Base-by-base conservation (phyloP, 352 stramenopile genomes). In the Globisporangium emineosum region DNA sequence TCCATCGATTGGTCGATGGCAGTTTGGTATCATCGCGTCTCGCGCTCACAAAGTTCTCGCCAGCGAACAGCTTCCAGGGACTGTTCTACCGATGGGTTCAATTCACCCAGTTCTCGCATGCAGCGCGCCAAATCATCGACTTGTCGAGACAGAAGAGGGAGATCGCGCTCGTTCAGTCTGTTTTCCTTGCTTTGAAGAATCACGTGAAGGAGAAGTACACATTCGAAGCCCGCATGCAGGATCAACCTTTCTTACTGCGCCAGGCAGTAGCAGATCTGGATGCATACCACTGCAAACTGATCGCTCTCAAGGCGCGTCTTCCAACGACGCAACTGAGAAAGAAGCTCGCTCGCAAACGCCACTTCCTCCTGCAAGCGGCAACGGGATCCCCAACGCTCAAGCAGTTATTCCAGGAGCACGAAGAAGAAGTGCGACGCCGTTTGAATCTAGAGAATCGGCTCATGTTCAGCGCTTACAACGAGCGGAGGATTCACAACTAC, bases 371-470 rank as follows among this genome's bases (percentile, higher is more conserved):
- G 49, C 62, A 82, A 13, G 65, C 68, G 0, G 77, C 77, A 0
- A 84, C 70, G 3, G 78, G 76, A 1, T 78, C 77, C 0, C 85
- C 85, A 29, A 91, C 85, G 12, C 72, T 93, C 37, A 93, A 93
- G 64, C 80, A 89, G 53, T 68, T 88, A 17, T 90, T 92, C 65
- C 70, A 85, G 55, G 57, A 67, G 21, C 83, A 93, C 56, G 81
- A 88, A 33, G 69, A 77, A 1, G 78, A 88, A 47, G 76, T 91
- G 1, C 76, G 78, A 6, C 63, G 75, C 27, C 74, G 83, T 0
- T 57, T 93, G n/a, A 73, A 68, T 54, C 70, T 92, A 27, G 85
- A 93, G 66, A 88, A 84, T 27, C 83, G 83, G 0, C 69, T 93
- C 40, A 89, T 93, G 78, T 81, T 93, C 30, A 73, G 69, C 4